phyloP scores from a whole-genome alignment of 2,329 filamentous ascomycete species.

The Nemania diffusa region DNA sequence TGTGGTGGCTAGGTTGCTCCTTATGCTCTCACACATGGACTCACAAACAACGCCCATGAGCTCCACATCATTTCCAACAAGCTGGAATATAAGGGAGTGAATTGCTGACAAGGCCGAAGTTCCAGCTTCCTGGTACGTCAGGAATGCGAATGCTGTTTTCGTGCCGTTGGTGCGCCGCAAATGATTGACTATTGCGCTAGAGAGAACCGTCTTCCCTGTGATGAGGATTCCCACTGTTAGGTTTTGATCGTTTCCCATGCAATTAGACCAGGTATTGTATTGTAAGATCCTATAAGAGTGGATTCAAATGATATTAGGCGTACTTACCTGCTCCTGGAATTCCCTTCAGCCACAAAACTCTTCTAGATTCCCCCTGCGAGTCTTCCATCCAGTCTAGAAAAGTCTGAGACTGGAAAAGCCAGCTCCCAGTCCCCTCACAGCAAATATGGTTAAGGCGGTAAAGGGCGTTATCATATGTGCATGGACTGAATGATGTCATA shows the following conservation, averaged over 20 bases:
- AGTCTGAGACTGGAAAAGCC: background rate
- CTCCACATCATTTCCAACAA: background rate
- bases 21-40: background rate
- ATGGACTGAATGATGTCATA: background rate
- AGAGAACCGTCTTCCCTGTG: conserved; percentile 5
- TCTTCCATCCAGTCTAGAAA: conserved; percentile 33
- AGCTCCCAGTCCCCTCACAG: conserved; percentile 4
- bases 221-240: background rate
- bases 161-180: background rate
- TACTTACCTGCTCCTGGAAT: conserved; percentile 43
- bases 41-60: background rate
- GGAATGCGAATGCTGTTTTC: conserved; percentile 8
- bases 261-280: background rate
- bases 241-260: background rate
- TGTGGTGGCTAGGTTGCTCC: background rate
- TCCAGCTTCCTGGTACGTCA: background rate
- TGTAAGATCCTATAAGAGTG: background rate
- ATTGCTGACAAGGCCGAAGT: conserved; percentile 6
- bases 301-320: background rate
- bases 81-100: conserved; percentile 8
- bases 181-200: conserved; percentile 1
- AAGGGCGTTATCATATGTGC: background rate
- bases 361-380: background rate
- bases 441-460: background rate
- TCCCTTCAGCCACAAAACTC: conserved; percentile 41